These are phyloP conservation scores for Talaromyces thailandensis DNA, from an alignment of 495 filamentous ascomycete genomes.

Conservation along the genomic window DNA sequence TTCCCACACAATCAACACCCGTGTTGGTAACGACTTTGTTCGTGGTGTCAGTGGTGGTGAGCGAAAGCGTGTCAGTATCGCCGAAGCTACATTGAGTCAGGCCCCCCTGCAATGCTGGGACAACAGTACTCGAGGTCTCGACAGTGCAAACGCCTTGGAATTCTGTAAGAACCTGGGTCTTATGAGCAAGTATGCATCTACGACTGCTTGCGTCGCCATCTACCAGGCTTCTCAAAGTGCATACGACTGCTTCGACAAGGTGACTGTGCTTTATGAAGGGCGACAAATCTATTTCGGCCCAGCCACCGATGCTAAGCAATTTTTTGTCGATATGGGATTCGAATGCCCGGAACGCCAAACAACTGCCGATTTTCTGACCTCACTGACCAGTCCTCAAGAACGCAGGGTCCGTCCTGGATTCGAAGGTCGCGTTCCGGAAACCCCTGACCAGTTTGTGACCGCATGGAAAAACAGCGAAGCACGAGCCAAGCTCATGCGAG, in stretches of 20 bases:
- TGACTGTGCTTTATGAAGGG: constrained; percentile 69
- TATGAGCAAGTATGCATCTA: constrained; percentile 54
- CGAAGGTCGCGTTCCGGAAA: constrained; percentile 56
- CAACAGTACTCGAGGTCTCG: constrained; percentile 65
- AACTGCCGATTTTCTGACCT: constrained; percentile 73
- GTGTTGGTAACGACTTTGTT: constrained; percentile 71
- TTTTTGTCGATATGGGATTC: constrained; percentile 69
- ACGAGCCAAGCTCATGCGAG: constrained; percentile 50
- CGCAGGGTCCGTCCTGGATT: constrained; percentile 55
- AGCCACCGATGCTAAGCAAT: constrained; percentile 52
- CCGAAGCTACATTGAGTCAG: constrained; percentile 56
- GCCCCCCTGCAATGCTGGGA: constrained; percentile 78
- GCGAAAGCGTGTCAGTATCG: constrained; percentile 74
- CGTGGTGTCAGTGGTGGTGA: constrained; percentile 78
- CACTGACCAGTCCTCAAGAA: constrained; percentile 64
- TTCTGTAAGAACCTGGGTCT: constrained; percentile 62
- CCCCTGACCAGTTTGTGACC: constrained; percentile 66
- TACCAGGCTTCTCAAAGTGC: constrained; percentile 75
- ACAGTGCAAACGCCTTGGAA: constrained; percentile 74
- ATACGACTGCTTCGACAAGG: constrained; percentile 75
- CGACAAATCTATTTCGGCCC: constrained; percentile 75
- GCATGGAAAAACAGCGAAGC: constrained; percentile 70
- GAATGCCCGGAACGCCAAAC: constrained; percentile 64
- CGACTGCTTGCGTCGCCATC: constrained; percentile 67
- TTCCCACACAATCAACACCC: constrained; percentile 65